phyloP scores from a whole-genome alignment of 164 flowering plant species.

The Kingdonia uniflora region DNA sequence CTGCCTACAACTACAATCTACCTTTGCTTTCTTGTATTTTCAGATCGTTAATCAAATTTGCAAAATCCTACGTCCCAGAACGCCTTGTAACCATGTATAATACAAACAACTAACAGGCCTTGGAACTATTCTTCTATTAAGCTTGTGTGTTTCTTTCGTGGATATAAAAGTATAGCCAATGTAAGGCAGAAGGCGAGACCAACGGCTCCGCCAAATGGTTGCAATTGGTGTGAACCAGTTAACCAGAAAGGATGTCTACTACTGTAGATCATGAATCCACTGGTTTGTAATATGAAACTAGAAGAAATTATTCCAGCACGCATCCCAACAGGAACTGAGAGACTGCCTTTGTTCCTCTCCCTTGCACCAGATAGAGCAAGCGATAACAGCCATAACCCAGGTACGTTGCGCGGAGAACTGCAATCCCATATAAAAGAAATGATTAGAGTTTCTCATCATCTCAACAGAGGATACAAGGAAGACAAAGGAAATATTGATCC shows the following conservation, averaged over 20 bases:
- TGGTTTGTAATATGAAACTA: constrained; percentile 40
- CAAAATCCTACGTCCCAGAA: too few species aligned
- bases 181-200: constrained; percentile 48
- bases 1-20: too few species aligned
- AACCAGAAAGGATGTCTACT: constrained; percentile 47
- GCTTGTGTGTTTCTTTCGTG: constrained; percentile 21
- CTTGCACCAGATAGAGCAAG: constrained; percentile 59
- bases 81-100: not conserved
- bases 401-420: constrained; percentile 64
- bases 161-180: constrained; percentile 52
- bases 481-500: not conserved
- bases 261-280: constrained; percentile 49
- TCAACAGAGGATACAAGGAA: not conserved
- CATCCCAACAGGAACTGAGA: constrained; percentile 65
- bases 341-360: constrained; percentile 54
- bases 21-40: too few species aligned
- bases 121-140: constrained; percentile 12
- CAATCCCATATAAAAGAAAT: constrained; percentile 10
- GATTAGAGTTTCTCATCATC: not conserved
- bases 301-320: constrained; percentile 68
- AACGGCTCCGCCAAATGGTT: constrained; percentile 69
- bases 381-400: constrained; percentile 80
- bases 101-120: constrained; percentile 8
- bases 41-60: too few species aligned
- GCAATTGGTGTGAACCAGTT: constrained; percentile 48